Evolutionary conservation across 1,139 yeast genomes (phyloP).

Genomic region (Meyerozyma carpophila): DNA sequence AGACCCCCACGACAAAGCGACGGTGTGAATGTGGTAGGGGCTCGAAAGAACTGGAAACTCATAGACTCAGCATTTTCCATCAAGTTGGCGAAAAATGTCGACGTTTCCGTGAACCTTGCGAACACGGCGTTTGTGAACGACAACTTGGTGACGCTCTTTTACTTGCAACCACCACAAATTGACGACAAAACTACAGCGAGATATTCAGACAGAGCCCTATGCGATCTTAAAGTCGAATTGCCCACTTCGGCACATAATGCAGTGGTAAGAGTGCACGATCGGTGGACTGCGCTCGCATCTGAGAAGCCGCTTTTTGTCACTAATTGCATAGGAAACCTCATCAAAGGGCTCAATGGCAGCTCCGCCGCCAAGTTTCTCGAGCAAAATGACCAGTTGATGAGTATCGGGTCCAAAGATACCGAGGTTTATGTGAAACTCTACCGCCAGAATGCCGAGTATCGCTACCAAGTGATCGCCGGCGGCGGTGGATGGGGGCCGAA

Average conservation of each 20-base stretch:
- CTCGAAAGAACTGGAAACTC: slow-evolving; percentile 35
- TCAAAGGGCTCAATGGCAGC: slow-evolving; percentile 41
- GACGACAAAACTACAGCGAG: no score
- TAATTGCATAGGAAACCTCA: slow-evolving; percentile 43
- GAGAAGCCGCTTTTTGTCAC: slow-evolving; percentile 29
- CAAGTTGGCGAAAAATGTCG: slow-evolving; percentile 11
- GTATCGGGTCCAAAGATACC: slow-evolving; percentile 40
- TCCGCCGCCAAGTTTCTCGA: slow-evolving; percentile 52
- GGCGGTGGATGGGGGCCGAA: slow-evolving; percentile 70
- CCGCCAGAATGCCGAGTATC: slow-evolving; percentile 11
- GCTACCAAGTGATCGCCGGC: slow-evolving; percentile 52
- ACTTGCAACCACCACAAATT: slow-evolving; percentile 18
- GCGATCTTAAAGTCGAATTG: neutral
- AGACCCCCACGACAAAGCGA: slow-evolving; percentile 23
- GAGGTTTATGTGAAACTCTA: slow-evolving; percentile 40
- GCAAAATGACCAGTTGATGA: slow-evolving; percentile 33
- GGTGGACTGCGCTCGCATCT: slow-evolving; percentile 28
- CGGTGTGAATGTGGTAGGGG: slow-evolving; percentile 29
- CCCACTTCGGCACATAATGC: slow-evolving; percentile 1
- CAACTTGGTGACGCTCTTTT: slow-evolving; percentile 33
- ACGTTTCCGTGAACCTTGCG: slow-evolving; percentile 26
- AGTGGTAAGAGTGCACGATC: slow-evolving; percentile 13
- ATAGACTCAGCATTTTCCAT: slow-evolving; percentile 22
- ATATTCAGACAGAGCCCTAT: neutral
- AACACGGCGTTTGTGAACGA: slow-evolving; percentile 38